Percentiles rank a stretch among this genome's conserved stretches.
Evolutionary conservation across 2,329 filamentous ascomycete genomes (phyloP).

Genomic region (Ascochyta lentis): DNA sequence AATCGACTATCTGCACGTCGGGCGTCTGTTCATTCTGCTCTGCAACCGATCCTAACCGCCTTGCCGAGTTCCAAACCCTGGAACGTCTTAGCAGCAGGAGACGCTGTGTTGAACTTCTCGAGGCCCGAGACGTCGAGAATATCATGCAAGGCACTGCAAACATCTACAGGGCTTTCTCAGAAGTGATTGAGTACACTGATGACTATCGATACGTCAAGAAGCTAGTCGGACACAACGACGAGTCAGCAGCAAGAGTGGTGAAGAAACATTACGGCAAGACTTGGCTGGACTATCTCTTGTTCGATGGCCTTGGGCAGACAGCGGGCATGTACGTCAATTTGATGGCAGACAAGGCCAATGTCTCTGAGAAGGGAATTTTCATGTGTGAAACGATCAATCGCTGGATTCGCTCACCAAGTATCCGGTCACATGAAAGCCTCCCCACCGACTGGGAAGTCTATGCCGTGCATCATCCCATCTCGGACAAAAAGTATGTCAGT

Average conservation of each 20-base stretch:
- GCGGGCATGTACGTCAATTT: slow-evolving; percentile 42
- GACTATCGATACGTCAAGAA: slow-evolving; percentile 40
- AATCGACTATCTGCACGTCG: too few species aligned
- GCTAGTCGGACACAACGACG: slow-evolving; percentile 9
- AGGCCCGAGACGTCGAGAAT: slow-evolving; percentile 36
- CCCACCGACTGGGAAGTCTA: slow-evolving; percentile 33
- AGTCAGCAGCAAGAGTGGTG: slow-evolving; percentile 20
- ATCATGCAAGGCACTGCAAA: slow-evolving; percentile 40
- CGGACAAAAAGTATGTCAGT: slow-evolving; percentile 28
- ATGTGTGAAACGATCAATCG: too few species aligned
- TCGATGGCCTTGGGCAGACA: slow-evolving; percentile 43
- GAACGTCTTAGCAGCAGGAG: slow-evolving; percentile 38
- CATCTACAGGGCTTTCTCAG: slow-evolving; percentile 49
- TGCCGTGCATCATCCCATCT: slow-evolving; percentile 27
- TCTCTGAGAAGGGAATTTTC: slow-evolving; percentile 34
- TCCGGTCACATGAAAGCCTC: too few species aligned
- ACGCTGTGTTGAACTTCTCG: slow-evolving; percentile 37
- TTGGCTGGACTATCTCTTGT: slow-evolving; percentile 21
- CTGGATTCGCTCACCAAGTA: too few species aligned
- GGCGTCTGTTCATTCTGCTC: too few species aligned
- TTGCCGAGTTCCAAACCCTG: slow-evolving; percentile 6
- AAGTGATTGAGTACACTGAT: slow-evolving; percentile 46
- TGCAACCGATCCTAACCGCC: too few species aligned
- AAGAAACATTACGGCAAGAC: slow-evolving; percentile 18
- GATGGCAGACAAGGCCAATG: slow-evolving; percentile 34